Evolutionary conservation across 176 grass and related monocot species (phyloP).

Genomic region (Phragmites australis): DNA sequence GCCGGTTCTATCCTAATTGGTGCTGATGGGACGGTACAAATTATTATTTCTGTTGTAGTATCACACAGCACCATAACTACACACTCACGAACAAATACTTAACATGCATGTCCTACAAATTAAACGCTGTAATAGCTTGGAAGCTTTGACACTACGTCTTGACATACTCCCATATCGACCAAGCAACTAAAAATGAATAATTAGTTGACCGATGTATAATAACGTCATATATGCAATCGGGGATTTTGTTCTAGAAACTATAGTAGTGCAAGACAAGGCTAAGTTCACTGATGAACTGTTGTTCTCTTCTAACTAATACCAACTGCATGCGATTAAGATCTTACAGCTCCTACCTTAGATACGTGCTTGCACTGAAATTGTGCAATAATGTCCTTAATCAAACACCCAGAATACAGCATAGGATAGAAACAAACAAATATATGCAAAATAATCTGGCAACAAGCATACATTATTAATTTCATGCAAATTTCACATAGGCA

Average conservation of each 20-base stretch:
- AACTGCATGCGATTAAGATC: constrained; percentile 34
- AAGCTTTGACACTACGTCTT: not conserved
- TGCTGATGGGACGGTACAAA: too few species aligned
- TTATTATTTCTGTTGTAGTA: not conserved
- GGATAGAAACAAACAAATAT: not conserved
- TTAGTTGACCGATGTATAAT: not conserved
- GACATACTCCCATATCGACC: not conserved
- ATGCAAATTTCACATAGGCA: constrained; percentile 30
- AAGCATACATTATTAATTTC: constrained; percentile 28
- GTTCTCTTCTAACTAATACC: not conserved
- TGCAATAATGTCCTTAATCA: not conserved
- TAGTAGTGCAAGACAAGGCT: not conserved
- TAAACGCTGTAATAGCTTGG: not conserved
- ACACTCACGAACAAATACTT: not conserved
- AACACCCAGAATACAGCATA: not conserved
- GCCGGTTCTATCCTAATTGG: too few species aligned
- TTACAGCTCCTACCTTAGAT: not conserved
- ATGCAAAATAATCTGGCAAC: constrained; percentile 9
- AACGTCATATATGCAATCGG: not conserved
- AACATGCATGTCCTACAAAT: not conserved
- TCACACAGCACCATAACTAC: not conserved
- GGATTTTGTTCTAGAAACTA: not conserved
- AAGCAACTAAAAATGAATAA: not conserved
- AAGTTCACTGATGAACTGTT: not conserved
- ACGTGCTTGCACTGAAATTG: constrained; percentile 5